Base-by-base conservation (phyloP, 306 rosid species). In the Adenanthera pavonina region DNA sequence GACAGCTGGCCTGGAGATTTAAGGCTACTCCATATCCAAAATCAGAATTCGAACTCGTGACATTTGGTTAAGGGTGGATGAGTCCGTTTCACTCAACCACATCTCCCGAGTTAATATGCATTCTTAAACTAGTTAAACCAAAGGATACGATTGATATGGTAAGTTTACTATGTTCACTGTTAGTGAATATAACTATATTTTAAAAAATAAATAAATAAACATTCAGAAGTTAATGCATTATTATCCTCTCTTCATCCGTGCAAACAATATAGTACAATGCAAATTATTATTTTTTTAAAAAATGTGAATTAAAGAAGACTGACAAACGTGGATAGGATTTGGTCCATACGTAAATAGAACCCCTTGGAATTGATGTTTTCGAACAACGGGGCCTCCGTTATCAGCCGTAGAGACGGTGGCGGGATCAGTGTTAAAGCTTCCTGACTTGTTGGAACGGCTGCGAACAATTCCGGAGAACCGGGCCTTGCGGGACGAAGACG, bases 271-370 rank as follows among this genome's bases (percentile, higher is more conserved):
- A 46, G 8, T 46, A 46, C 11, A 46, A 46, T 46, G 13, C 8
- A 46, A 46, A 0, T 7, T 40, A 40, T 3, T 40, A 40, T 40
- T 3, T 40, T 3, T 40, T 40, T 5, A 0, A 40, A 40, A 40
- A 40, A 40, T 25, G 30, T 25, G 30, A 25, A 25, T 25, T 25
- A 6, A n/a, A 54, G 6, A 6, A n/a, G 43, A 20, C 8, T 8
- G 36, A 59, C 36, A 4, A 30, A 95, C 99, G 98, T 95, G 97
- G 84, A 90, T 83, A 72, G 99, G 78, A 72, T 95, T 91, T 48
- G 97, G 93, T 16, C 97, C 99, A 79, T 93, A 93, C 93, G 92
- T 95, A 87, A 95, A 95, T n/a, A 95, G 89, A 78, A 75, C 89
- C 3, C 98, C 98, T 38, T 89, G 93, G 90, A 85, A 85, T 78